A percentile compares a stretch with the other conserved stretches of the same genome.
phyloP scores from a whole-genome alignment of 345 rosid species.

The Gossypium arboreum region DNA sequence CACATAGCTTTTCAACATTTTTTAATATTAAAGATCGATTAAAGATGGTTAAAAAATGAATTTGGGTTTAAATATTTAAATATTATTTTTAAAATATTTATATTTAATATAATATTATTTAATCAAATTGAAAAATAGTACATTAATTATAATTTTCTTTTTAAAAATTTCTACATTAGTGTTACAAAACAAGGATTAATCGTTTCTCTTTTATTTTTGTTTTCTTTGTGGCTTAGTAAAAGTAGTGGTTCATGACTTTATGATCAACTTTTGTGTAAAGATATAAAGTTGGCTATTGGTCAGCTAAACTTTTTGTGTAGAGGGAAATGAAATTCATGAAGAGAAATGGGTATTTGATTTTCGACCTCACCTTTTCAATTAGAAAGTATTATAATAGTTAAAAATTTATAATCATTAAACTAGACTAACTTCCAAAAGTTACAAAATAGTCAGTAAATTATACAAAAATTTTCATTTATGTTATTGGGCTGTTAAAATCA shows the following conservation, averaged over 20 bases:
- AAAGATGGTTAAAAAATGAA: background rate
- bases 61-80: background rate
- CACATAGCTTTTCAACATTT: background rate
- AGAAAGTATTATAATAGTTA: background rate
- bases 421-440: no score
- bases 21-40: background rate
- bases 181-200: no score
- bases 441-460: no score
- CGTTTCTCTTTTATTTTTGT: background rate
- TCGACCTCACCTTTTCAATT: background rate
- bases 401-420: background rate
- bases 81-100: no score
- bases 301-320: background rate
- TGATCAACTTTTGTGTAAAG: background rate
- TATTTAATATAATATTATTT: no score
- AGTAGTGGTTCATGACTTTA: conserved; percentile 4
- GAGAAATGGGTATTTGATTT: background rate
- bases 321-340: background rate
- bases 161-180: no score
- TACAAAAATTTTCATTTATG: no score
- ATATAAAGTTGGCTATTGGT: background rate
- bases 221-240: background rate
- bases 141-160: no score
- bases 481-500: no score
- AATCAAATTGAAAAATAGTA: no score